Evolutionary conservation across 345 rosid genomes (phyloP).

Genomic region (Brassica rapa): DNA sequence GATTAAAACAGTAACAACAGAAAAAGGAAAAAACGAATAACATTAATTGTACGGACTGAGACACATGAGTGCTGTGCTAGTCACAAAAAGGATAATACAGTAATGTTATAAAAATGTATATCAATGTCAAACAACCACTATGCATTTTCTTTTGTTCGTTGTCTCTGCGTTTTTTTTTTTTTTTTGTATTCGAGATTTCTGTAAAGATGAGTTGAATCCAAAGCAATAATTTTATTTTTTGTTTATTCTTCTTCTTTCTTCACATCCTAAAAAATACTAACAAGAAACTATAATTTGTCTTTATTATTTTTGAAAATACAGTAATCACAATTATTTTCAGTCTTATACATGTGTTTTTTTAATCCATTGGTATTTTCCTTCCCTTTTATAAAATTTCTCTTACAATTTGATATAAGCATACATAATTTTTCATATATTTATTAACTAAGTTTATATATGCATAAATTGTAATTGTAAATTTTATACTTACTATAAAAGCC

Average conservation of each 20-base stretch:
- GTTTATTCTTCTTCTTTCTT: background rate
- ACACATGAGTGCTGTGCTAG: background rate
- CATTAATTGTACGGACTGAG: conserved; percentile 7
- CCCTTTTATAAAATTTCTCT: too few species aligned
- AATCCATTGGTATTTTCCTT: too few species aligned
- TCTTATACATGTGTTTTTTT: too few species aligned
- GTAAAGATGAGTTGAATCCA: background rate
- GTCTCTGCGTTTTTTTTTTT: background rate
- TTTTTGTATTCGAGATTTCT: background rate
- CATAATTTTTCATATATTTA: too few species aligned
- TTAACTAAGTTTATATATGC: too few species aligned
- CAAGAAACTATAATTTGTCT: conserved; percentile 5
- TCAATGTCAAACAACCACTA: background rate
- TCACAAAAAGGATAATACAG: background rate
- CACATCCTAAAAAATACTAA: background rate
- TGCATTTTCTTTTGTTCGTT: background rate
- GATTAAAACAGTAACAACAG: background rate
- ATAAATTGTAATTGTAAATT: too few species aligned
- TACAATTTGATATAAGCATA: too few species aligned
- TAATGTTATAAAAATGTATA: background rate
- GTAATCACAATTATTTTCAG: too few species aligned
- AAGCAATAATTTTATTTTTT: background rate
- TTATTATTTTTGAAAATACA: background rate
- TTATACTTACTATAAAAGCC: too few species aligned
- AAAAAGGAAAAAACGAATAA: background rate